Conservation (phyloP, 83 land plant genomes). For the Larix sibirica region DNA sequence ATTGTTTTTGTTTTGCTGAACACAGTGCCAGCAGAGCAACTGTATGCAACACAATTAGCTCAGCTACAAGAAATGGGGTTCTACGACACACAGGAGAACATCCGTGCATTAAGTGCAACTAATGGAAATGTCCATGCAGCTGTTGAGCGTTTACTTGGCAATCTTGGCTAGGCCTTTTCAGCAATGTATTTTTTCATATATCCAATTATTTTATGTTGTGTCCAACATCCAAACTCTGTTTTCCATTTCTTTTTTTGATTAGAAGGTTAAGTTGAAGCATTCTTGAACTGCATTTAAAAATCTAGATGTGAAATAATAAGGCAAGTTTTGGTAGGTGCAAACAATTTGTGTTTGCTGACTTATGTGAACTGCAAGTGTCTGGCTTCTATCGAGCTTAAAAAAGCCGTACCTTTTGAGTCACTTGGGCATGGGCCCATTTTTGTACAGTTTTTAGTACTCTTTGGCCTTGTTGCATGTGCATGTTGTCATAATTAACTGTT, state of each 20-base stretch:
- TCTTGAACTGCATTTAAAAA: neutral
- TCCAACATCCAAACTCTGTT: neutral
- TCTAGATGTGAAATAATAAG: conserved; percentile 14
- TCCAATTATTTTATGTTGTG: conserved; percentile 5
- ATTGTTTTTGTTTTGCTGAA: conserved; percentile 21
- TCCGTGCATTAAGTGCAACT: conserved; percentile 84
- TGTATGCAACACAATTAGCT: conserved; percentile 83
- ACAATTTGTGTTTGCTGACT: conserved; percentile 10
- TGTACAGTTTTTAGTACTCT: neutral
- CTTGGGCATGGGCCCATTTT: neutral
- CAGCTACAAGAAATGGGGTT: conserved; percentile 99
- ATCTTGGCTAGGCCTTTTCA: conserved; percentile 46
- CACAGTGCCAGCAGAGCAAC: conserved; percentile 79
- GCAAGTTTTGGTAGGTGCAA: conserved; percentile 20
- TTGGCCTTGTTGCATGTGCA: neutral
- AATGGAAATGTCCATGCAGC: conserved; percentile 95
- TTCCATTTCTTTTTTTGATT: neutral
- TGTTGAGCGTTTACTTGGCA: conserved; percentile 87
- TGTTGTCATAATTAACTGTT: neutral
- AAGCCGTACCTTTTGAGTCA: neutral
- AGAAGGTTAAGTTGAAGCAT: neutral
- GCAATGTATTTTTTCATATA: conserved; percentile 16
- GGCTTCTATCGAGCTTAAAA: neutral
- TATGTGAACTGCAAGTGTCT: conserved; percentile 8
- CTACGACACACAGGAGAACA: conserved; percentile 86